Conservation (phyloP, 2,329 filamentous ascomycete species). For the Fusarium dimerum region DNA sequence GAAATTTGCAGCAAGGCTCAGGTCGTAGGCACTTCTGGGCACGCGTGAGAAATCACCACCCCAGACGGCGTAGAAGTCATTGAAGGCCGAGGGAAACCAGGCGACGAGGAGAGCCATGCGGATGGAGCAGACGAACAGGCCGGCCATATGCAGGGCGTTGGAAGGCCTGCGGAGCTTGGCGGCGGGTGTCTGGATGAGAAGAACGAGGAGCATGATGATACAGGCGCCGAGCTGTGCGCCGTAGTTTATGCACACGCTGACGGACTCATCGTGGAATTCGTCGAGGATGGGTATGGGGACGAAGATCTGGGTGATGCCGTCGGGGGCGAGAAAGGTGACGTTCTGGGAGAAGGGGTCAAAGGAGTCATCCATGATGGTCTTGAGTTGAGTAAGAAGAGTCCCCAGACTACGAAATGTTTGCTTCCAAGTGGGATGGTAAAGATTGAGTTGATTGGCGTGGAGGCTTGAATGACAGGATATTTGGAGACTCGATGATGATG, state of each 20-base stretch:
- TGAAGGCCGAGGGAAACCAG: conserved; percentile 62
- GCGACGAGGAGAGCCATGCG: conserved; percentile 58
- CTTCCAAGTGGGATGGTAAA: too few species aligned
- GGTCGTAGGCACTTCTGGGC: conserved; percentile 35
- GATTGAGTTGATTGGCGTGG: too few species aligned
- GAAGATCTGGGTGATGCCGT: conserved; percentile 33
- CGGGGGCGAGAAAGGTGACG: conserved; percentile 35
- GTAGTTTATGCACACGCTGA: conserved; percentile 60
- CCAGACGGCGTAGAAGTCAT: conserved; percentile 62
- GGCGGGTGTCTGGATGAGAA: conserved; percentile 66
- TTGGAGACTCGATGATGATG: too few species aligned
- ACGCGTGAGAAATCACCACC: conserved; percentile 55
- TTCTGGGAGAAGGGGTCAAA: conserved; percentile 41
- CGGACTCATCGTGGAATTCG: conserved; percentile 31
- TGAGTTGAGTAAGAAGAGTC: too few species aligned
- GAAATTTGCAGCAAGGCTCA: conserved; percentile 42
- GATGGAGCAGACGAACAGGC: conserved; percentile 60
- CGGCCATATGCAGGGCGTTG: conserved; percentile 64
- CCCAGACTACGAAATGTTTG: too few species aligned
- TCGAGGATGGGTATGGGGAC: conserved; percentile 38
- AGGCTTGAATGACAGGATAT: too few species aligned
- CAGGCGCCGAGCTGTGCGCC: conserved; percentile 70
- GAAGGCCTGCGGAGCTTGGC: conserved; percentile 65
- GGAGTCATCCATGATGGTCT: conserved; percentile 19
- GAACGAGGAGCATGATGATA: conserved; percentile 62